Evolutionary conservation across 1,284 basidiomycete genomes (phyloP).

Genomic region (Grifola frondosa): DNA sequence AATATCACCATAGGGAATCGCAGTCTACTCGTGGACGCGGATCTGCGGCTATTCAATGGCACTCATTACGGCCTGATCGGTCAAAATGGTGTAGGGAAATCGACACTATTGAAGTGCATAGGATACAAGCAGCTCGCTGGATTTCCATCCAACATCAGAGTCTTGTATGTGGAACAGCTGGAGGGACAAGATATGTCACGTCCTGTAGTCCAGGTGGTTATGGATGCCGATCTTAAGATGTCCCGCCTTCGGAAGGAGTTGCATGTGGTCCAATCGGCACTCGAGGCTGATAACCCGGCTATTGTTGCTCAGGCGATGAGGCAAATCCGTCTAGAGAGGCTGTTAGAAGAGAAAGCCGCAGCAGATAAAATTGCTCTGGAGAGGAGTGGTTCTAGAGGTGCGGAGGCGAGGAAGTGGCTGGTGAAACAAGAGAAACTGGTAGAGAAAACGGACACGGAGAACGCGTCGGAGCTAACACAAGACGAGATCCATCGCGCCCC

Average conservation of each 20-base stretch:
- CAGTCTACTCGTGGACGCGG: constrained; percentile 52
- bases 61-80: constrained; percentile 74
- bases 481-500: constrained; percentile 20
- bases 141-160: constrained; percentile 20
- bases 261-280: constrained; percentile 15
- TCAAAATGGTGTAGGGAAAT: constrained; percentile 97
- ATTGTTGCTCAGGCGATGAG: constrained; percentile 19
- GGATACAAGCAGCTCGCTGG: constrained; percentile 40
- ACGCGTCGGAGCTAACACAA: constrained; percentile 6
- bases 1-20: constrained; percentile 45
- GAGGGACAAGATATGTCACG: constrained; percentile 18
- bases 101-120: constrained; percentile 93
- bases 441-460: constrained; percentile 22
- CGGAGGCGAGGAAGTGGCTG: constrained; percentile 47
- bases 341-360: constrained; percentile 40
- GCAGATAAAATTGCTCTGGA: constrained; percentile 55
- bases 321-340: constrained; percentile 24
- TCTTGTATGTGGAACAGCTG: constrained; percentile 21
- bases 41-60: constrained; percentile 51
- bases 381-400: constrained; percentile 56
- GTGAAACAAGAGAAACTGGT: constrained; percentile 50
- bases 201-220: constrained; percentile 16
- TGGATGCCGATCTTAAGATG: constrained; percentile 16
- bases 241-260: constrained; percentile 16
- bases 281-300: constrained; percentile 17